These are phyloP conservation scores for Aspergillus leporis DNA, from an alignment of 495 filamentous ascomycete genomes.

Conservation along the genomic window DNA sequence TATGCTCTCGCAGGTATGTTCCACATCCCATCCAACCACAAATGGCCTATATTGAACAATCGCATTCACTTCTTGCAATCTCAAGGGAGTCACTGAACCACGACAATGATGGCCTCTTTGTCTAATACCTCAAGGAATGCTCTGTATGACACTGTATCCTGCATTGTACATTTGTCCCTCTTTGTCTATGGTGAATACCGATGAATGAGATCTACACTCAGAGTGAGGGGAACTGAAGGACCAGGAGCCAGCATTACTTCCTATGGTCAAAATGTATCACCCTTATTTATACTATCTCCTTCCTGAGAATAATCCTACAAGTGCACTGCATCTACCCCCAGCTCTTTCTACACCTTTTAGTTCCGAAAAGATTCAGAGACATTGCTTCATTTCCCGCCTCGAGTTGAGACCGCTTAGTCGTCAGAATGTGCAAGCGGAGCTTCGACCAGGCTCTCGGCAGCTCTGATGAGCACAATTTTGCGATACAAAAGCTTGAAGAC, in stretches of 20 bases:
- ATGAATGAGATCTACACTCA: neutral
- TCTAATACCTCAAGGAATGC: neutral
- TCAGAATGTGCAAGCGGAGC: conserved; percentile 3
- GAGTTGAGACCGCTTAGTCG: neutral
- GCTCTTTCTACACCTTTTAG: neutral
- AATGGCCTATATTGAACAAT: neutral
- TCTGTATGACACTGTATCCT: neutral
- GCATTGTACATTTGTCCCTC: neutral
- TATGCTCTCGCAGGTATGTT: neutral
- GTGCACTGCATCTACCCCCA: neutral
- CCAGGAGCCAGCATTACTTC: neutral
- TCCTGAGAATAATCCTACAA: neutral
- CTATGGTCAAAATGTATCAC: neutral
- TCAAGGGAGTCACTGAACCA: neutral
- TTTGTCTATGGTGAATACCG: neutral
- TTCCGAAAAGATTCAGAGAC: neutral
- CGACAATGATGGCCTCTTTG: neutral
- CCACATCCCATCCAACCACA: neutral
- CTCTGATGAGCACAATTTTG: neutral
- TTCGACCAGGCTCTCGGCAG: conserved; percentile 2
- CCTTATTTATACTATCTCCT: neutral
- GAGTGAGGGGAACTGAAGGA: neutral
- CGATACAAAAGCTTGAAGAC: neutral
- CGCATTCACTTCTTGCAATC: neutral
- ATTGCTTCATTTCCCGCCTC: neutral